Percentiles rank a stretch among this genome's conserved stretches.
phyloP scores from a whole-genome alignment of 768 basidiomycete genomes.

The Russula ochroleuca region DNA sequence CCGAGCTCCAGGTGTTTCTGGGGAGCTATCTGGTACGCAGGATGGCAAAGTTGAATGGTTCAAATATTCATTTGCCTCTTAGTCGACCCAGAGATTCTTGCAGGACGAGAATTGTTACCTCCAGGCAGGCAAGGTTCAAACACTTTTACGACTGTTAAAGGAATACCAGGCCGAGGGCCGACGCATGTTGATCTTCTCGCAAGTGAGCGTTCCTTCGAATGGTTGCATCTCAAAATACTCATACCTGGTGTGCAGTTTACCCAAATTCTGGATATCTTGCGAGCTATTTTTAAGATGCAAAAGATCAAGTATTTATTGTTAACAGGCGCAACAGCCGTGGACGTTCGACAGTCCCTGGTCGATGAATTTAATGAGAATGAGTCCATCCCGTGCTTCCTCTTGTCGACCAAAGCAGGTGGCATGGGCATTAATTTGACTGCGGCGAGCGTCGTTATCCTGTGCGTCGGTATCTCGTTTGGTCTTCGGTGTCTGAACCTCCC shows the following conservation, averaged over 20 bases:
- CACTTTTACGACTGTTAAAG: constrained; percentile 65
- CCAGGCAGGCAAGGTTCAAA: constrained; percentile 83
- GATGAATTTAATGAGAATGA: constrained; percentile 92
- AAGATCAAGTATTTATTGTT: constrained; percentile 74
- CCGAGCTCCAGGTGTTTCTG: constrained; percentile 86
- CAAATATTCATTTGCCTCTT: background rate
- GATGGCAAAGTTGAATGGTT: background rate
- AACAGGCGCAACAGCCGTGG: constrained; percentile 91
- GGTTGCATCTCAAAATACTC: background rate
- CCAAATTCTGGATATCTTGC: constrained; percentile 90
- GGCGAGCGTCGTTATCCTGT: constrained; percentile 94
- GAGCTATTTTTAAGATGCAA: constrained; percentile 70
- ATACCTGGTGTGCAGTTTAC: constrained; percentile 61
- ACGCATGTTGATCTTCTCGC: constrained; percentile 90
- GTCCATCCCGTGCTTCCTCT: constrained; percentile 80
- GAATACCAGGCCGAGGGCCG: constrained; percentile 63
- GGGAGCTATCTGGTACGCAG: constrained; percentile 73
- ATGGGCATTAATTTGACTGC: constrained; percentile 98
- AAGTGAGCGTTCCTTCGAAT: constrained; percentile 46
- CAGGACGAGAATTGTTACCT: constrained; percentile 73
- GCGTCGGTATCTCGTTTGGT: constrained; percentile 30
- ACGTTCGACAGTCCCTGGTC: constrained; percentile 86
- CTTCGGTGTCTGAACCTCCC: constrained; percentile 16
- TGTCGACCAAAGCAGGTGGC: constrained; percentile 90
- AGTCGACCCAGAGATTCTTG: constrained; percentile 72